phyloP scores from a whole-genome alignment of 306 rosid species.

The Betula pendula region DNA sequence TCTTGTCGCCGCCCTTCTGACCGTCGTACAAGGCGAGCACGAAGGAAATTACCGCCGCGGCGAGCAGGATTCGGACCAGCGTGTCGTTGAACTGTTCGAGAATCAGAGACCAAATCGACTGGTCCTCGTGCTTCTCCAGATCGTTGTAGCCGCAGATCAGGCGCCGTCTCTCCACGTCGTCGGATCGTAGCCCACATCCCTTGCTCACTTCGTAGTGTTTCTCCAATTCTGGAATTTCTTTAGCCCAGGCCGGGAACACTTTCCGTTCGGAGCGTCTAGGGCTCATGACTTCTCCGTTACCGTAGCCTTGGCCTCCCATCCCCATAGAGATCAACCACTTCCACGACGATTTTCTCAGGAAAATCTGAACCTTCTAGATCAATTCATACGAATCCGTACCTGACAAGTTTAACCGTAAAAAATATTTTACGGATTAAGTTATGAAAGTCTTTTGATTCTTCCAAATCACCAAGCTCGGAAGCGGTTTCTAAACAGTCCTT shows the following conservation, averaged over 20 bases:
- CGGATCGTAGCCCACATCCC: slow-evolving; percentile 38
- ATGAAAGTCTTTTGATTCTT: neutral
- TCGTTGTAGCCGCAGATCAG: slow-evolving; percentile 71
- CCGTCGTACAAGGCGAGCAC: slow-evolving; percentile 88
- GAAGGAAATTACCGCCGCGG: slow-evolving; percentile 81
- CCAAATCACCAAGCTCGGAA: neutral
- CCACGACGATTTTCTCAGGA: no score
- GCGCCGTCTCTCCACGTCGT: slow-evolving; percentile 53
- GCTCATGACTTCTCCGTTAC: slow-evolving; percentile 34
- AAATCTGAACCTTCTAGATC: no score
- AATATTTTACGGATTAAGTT: neutral
- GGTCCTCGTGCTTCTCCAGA: slow-evolving; percentile 81
- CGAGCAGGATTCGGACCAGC: slow-evolving; percentile 78
- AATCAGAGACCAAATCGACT: slow-evolving; percentile 63
- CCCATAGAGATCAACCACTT: slow-evolving; percentile 47
- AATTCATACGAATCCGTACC: no score
- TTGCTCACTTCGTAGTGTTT: slow-evolving; percentile 55
- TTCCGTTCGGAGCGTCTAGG: slow-evolving; percentile 27
- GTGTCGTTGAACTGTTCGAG: slow-evolving; percentile 89
- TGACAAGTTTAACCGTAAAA: no score
- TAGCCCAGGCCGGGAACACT: slow-evolving; percentile 70
- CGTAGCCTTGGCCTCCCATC: slow-evolving; percentile 53
- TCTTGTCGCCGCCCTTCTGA: slow-evolving; percentile 53
- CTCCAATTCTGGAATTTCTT: slow-evolving; percentile 65
- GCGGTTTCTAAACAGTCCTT: no score